Evolutionary conservation across 164 flowering plant genomes (phyloP), one percentile per base, ranked within the genome.

Genomic region (Macadamia integrifolia): DNA sequence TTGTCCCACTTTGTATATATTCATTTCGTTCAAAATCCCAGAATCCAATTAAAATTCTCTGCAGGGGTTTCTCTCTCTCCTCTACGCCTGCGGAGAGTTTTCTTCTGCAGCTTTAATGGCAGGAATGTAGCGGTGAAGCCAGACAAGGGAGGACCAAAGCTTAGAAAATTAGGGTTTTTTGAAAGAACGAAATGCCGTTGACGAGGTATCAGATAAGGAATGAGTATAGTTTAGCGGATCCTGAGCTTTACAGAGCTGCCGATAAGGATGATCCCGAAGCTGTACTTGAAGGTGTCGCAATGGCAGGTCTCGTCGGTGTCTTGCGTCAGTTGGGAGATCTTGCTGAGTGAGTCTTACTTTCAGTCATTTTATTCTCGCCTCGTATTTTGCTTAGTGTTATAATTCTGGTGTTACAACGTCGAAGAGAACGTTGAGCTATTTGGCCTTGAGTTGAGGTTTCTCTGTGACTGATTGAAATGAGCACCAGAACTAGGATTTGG

Each of bases 221-320:
- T 61, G 94, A 91, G 87, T 92, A 82, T 77, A 78, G 88, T 61
- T 87, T 90, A 70, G 98, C 94, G 58, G 97, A 91, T 87, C 94
- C 98, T 28, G 94, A 92, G 77, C 83, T 95, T 32, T 91, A 89
- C 77, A 73, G 76, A 71, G 77, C 88, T 4, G 90, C 96, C 18
- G 93, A 95, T 71, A 88, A 76, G 66, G 94, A 92, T 86, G 99
- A 95, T 76, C 97, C 99, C 18, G 98, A 95, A 63, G 97, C 97
- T 28, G 64, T 95, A 6, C 85, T 95, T 23, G 99, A 95, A 82
- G 99, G 93, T 31, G 94, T 95, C 46, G 96, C 99, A 77, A 90
- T 95, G 97, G 90, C 99, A 12, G 99, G 97, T 60, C 92, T 95
- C 30, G 93, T 92, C 28, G 99, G 99, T 40, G 79, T 95, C 58